Base-by-base conservation (phyloP, 2,329 filamentous ascomycete genomes). In the Ceratocystis diversiconidia region DNA sequence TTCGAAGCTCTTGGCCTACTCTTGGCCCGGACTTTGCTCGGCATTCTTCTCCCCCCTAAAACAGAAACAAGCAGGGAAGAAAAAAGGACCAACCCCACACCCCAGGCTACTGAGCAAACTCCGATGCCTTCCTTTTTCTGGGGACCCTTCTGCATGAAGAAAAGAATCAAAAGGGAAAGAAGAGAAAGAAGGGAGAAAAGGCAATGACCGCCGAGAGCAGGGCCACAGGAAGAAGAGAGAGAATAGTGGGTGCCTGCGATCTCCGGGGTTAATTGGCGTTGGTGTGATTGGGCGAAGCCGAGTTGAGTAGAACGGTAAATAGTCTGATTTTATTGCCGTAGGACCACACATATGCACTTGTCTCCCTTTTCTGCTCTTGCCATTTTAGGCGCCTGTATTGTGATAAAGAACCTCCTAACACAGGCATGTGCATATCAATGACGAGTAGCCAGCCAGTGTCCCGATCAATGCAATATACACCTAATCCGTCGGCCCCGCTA, bases 41-140 rank as follows among this genome's bases (percentile, higher is more conserved):
- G 55, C 10, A 59, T 28, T 59, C 28, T 36, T 19, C 2, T 59
- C 4, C 28, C 55, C n/a, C 17, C 17, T 5, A 59, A 59, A 59
- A 36, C 28, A 59, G 55, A 36, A 36, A 19, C 28, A 30, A 17
- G 19, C 28, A 36, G 32, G 55, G 28, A 59, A 59, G n/a, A 15
- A 28, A 25, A 25, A 25, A 19, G n/a, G 6, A 41, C 36, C 36
- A 41, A 41, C 36, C 36, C 36, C 36, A 41, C 36, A 41, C 36
- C n/a, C 17, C 52, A 1, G 6, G 12, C 15, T n/a, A 12, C 10
- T 36, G 5, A 59, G n/a, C 30, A 59, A 36, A 59, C 22, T 28
- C 48, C 48, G 48, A 52, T 52, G 48, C 55, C 55, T 59, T 59
- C 55, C 55, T 59, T 59, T 59, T 59, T 32, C 55, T 59, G 55